Percentiles rank a stretch among this genome's conserved stretches.
phyloP scores from a whole-genome alignment of 2,329 filamentous ascomycete genomes.

The Amauroascus niger region DNA sequence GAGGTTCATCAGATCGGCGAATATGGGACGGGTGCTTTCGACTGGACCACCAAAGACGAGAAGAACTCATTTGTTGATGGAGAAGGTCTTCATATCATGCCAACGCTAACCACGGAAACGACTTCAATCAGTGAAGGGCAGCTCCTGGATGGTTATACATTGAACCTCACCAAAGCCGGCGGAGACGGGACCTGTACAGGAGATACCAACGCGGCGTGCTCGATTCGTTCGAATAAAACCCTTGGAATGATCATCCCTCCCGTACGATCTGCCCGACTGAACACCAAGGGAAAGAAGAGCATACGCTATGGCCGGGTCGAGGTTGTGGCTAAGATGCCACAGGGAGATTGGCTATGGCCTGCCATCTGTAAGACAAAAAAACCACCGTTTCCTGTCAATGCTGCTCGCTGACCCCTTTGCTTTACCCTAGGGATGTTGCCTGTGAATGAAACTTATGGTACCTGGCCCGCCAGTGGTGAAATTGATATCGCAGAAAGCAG shows the following conservation, averaged over 20 bases:
- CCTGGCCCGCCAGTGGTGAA: constrained; percentile 45
- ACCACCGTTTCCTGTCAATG: background rate
- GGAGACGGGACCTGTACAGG: constrained; percentile 38
- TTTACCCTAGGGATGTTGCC: constrained; percentile 41
- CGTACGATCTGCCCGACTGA: constrained; percentile 42
- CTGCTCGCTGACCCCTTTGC: background rate
- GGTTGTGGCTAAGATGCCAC: constrained; percentile 45
- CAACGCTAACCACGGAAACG: constrained; percentile 39
- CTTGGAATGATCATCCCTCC: constrained; percentile 42
- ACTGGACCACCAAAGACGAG: constrained; percentile 45
- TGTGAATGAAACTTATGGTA: constrained; percentile 39
- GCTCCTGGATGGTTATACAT: constrained; percentile 21
- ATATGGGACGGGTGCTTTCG: constrained; percentile 44
- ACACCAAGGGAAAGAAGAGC: constrained; percentile 40
- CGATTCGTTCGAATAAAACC: constrained; percentile 37
- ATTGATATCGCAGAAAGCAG: constrained; percentile 46
- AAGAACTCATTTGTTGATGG: constrained; percentile 42
- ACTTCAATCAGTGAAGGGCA: constrained; percentile 24
- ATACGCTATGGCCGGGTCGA: constrained; percentile 46
- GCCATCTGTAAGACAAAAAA: constrained; percentile 34
- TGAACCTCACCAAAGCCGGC: constrained; percentile 35
- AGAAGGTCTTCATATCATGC: constrained; percentile 47
- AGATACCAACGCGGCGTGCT: constrained; percentile 28
- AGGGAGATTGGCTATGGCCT: constrained; percentile 49
- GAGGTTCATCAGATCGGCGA: constrained; percentile 28